These are phyloP conservation scores for Globisporangium carolinianum DNA, from an alignment of 352 stramenopile species.

Conservation along the genomic window DNA sequence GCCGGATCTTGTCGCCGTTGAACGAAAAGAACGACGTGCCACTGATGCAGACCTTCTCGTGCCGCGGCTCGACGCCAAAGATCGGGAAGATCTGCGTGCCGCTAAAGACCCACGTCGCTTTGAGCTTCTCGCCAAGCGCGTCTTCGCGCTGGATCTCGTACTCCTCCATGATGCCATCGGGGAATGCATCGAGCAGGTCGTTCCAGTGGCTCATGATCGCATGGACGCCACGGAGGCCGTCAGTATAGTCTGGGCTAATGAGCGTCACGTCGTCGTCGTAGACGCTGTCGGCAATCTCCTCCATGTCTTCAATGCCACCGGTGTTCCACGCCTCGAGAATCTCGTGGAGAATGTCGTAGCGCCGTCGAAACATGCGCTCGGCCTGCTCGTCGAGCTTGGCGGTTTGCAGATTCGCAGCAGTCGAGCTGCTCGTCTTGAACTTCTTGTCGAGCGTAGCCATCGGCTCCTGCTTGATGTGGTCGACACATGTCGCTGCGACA, in stretches of 20 bases:
- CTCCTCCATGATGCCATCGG: slow-evolving; percentile 79
- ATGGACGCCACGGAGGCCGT: slow-evolving; percentile 55
- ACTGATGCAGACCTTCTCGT: slow-evolving; percentile 75
- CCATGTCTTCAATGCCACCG: slow-evolving; percentile 72
- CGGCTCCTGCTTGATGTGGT: slow-evolving; percentile 10
- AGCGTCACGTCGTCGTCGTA: slow-evolving; percentile 70
- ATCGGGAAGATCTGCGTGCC: slow-evolving; percentile 75
- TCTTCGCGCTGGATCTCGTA: slow-evolving; percentile 68
- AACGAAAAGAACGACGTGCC: slow-evolving; percentile 75
- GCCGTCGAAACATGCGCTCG: slow-evolving; percentile 50
- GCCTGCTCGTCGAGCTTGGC: slow-evolving; percentile 30
- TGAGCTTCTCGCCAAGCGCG: slow-evolving; percentile 52
- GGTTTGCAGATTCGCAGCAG: not conserved
- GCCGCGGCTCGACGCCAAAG: slow-evolving; percentile 57
- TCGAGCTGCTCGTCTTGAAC: slow-evolving; percentile 10
- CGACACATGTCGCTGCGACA: slow-evolving; percentile 8
- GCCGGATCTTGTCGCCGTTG: slow-evolving; percentile 65
- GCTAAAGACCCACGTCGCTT: slow-evolving; percentile 69
- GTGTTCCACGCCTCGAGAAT: slow-evolving; percentile 81
- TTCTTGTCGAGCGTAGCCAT: slow-evolving; percentile 22
- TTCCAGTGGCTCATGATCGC: slow-evolving; percentile 74
- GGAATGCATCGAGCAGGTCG: slow-evolving; percentile 59
- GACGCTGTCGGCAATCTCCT: slow-evolving; percentile 71
- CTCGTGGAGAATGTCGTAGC: slow-evolving; percentile 67
- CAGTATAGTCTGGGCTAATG: slow-evolving; percentile 54